A percentile compares a stretch with the other conserved stretches of the same genome.
These are phyloP conservation scores for Sugiyamaella xylanicola DNA, from an alignment of 1,139 yeast genomes.

Conservation along the genomic window DNA sequence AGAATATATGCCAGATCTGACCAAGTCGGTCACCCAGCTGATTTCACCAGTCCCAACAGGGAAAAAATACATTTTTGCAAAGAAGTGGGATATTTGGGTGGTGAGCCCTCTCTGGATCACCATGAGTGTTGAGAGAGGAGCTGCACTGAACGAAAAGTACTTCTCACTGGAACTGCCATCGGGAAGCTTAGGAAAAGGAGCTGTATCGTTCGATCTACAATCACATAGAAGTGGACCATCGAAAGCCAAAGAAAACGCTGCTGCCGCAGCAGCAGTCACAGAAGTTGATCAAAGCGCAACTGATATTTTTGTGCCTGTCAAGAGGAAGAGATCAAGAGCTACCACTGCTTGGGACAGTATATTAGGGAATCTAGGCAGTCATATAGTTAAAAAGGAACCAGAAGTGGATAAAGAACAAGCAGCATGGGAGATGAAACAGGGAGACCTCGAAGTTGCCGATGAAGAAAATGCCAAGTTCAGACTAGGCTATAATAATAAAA, in stretches of 20 bases:
- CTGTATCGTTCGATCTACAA: constrained; percentile 51
- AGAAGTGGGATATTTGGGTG: constrained; percentile 67
- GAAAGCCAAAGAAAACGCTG: neutral
- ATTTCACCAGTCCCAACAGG: constrained; percentile 55
- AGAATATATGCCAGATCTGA: constrained; percentile 56
- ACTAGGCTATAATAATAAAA: constrained; percentile 1
- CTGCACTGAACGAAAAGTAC: constrained; percentile 55
- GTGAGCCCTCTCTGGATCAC: constrained; percentile 77
- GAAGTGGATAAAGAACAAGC: constrained; percentile 6
- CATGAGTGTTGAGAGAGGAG: constrained; percentile 64
- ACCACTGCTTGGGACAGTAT: constrained; percentile 33
- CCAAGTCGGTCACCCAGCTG: constrained; percentile 54
- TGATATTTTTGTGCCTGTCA: constrained; percentile 12
- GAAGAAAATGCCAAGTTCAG: neutral
- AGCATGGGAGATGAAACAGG: constrained; percentile 13
- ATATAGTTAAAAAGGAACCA: constrained; percentile 9
- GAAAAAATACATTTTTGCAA: constrained; percentile 61
- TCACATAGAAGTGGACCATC: neutral
- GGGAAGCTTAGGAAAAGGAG: constrained; percentile 48
- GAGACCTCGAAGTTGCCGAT: neutral
- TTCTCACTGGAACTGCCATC: constrained; percentile 45
- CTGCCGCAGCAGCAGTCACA: neutral
- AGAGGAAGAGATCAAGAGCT: constrained; percentile 27
- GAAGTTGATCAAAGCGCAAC: neutral
- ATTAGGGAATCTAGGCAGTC: constrained; percentile 24